These are phyloP conservation scores for Penicillium sumatraense DNA, from an alignment of 2,329 filamentous ascomycete genomes.

Conservation along the genomic window DNA sequence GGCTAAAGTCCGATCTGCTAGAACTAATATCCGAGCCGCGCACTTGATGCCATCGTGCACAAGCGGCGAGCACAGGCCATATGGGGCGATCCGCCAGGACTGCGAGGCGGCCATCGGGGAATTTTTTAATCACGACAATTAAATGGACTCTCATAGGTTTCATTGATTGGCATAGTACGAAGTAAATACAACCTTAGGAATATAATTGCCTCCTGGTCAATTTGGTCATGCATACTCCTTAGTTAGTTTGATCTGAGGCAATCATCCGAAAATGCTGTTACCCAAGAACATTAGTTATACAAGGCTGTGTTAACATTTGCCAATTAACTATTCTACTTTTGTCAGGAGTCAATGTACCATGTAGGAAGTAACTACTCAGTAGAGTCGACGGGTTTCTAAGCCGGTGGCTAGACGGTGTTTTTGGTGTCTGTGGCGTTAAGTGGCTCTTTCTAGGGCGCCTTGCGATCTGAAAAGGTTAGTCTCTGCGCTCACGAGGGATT, in stretches of 20 bases:
- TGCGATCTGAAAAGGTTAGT: background rate
- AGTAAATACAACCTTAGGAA: no score
- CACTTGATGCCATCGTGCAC: constrained; percentile 27
- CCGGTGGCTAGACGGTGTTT: background rate
- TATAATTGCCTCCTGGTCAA: no score
- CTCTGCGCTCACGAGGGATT: constrained; percentile 8
- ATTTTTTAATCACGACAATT: constrained; percentile 4
- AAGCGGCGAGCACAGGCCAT: constrained; percentile 24
- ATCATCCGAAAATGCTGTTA: background rate
- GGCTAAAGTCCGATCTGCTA: constrained; percentile 20
- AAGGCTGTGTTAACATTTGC: background rate
- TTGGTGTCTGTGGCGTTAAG: constrained; percentile 1
- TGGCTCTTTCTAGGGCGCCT: background rate
- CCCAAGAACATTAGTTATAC: background rate
- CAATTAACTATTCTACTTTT: no score
- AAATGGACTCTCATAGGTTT: background rate
- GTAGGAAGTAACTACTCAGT: no score
- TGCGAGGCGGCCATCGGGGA: constrained; percentile 19
- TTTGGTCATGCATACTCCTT: no score
- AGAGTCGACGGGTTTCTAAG: background rate
- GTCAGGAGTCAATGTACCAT: no score
- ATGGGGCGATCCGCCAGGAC: constrained; percentile 14
- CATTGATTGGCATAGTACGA: background rate
- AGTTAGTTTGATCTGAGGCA: background rate
- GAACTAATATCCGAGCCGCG: constrained; percentile 16